Base-by-base conservation (phyloP, 2,329 filamentous ascomycete genomes). In the Westerdykella aurantiaca region DNA sequence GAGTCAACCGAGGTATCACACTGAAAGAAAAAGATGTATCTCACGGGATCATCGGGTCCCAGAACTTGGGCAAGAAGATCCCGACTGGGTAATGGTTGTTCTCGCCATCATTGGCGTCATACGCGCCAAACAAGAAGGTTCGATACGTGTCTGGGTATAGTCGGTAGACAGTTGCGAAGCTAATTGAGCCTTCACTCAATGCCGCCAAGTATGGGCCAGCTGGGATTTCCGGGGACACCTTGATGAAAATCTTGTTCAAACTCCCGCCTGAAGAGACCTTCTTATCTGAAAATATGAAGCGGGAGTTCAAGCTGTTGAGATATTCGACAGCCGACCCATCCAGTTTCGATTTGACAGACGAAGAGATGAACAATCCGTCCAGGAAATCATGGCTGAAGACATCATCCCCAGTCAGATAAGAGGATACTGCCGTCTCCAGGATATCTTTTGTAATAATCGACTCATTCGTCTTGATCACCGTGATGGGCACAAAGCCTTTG, bases 331-430 rank as follows among this genome's bases (percentile, higher is more conserved):
- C 57, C 6, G 56, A 53, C 7, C 44, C 41, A 34, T 62, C 57
- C 5, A 56, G 46, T 6, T 45, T 47, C 6, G 59, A 41, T 14
- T 49, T 47, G 6, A 51, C 51, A 6, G 53, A 49, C 2, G 61
- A 62, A 5, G 55, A 57, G 17, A 56, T 48, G 38, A 62, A 66
- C 10, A 69, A 14, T 10, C 60, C 57, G 25, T 61, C 57, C 5
- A 70, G 49, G 39, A 69, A 70, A 39, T 67, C 63, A 31, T 57
- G 35, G 6, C 50, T 61, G 25, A 64, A 69, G 22, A 69, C 66
- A 51, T 71, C 67, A 42, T 70, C 68, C 14, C 47, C 52, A 3
- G 50, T 52, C 1, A 60, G 18, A 39, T 68, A 72, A 14, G 55
- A 57, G 0, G 52, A 46, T 18, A 72, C 46, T 1, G 56, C 51